A percentile compares a stretch with the other conserved stretches of the same genome.
phyloP scores from a whole-genome alignment of 495 filamentous ascomycete genomes.

The Collariella sp. region DNA sequence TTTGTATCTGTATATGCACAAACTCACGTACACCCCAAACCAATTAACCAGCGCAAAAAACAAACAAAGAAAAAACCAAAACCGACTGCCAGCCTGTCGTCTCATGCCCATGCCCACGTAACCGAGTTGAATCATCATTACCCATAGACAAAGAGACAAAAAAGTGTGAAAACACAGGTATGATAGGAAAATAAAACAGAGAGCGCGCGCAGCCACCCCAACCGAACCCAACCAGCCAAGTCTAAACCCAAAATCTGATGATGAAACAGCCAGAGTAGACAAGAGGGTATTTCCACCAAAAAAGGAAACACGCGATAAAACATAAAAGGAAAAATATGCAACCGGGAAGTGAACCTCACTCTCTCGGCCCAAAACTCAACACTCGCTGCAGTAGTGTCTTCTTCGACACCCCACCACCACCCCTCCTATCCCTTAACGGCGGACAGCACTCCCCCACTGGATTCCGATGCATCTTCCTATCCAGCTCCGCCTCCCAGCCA shows the following conservation, averaged over 20 bases:
- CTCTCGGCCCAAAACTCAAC: slow-evolving; percentile 23
- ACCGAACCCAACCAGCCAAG: background rate
- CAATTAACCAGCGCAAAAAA: too few relatives aligned
- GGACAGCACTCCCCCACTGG: slow-evolving; percentile 3
- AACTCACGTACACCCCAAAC: too few relatives aligned
- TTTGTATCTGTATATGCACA: too few relatives aligned
- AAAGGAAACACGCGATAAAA: background rate
- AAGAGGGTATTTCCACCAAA: background rate
- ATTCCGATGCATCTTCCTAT: slow-evolving; percentile 14
- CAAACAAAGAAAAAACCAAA: too few relatives aligned
- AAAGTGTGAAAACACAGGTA: too few relatives aligned
- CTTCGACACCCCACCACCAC: slow-evolving; percentile 29
- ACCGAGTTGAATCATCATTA: too few relatives aligned
- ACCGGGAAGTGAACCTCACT: background rate
- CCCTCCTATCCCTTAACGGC: slow-evolving; percentile 18
- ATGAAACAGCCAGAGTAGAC: background rate
- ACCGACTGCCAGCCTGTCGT: too few relatives aligned
- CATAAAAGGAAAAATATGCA: background rate
- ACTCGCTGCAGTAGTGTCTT: slow-evolving; percentile 39
- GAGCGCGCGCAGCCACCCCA: too few relatives aligned
- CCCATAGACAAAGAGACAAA: too few relatives aligned
- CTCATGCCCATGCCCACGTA: too few relatives aligned
- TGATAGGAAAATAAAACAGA: too few relatives aligned
- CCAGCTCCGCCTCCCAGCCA: slow-evolving; percentile 42
- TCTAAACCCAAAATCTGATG: too few relatives aligned